Evolutionary conservation across 1,139 yeast species (phyloP), one percentile per base, ranked within the genome.

Genomic region (Magnusiomyces fungicola): DNA sequence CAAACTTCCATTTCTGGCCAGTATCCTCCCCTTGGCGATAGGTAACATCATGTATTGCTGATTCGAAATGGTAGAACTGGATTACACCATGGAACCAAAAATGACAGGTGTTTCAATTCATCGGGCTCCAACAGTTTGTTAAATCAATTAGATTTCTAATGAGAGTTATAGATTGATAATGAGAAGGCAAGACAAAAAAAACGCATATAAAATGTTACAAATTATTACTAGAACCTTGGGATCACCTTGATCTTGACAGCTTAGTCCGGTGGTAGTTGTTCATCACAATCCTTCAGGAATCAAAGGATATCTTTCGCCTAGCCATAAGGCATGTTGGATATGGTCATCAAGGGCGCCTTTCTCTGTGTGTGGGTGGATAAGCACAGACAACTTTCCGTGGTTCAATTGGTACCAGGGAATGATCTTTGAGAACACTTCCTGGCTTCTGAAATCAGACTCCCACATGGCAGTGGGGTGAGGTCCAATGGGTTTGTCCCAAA

Each of bases 381-480:
- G 65, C 1, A 78, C 81, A 10, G 77, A 70, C 48, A 78, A 67
- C 5, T 61, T 58, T 1, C 80, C 80, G 56, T 79, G 82, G 58
- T 77, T 68, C 51, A 74, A 53, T 56, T 77, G 81, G 58, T 63
- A 78, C 66, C 68, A 65, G 10, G 67, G 67, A 22, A 70, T 64
- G 36, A 70, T 33, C 45, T 59, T 60, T 2, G 69, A 55, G 53
- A 66, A 70, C 2, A 63, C 51, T 16, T 61, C 67, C 1, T 70
- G 67, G 7, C 61, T 62, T 37, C 60, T 56, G 43, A 70, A 68
- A 51, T 70, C 73, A 22, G 62, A 55, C 50, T 70, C 74, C 58
- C 69, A 70, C 74, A 70, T 70, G 3, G 67, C 71, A 46, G 58
- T 62, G 0, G 82, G 79, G 56, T 79, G 83, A 0, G 83, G 83